A percentile compares a stretch with the other conserved stretches of the same genome.
These are phyloP conservation scores for Daldinia grandis DNA, from an alignment of 495 filamentous ascomycete species.

Conservation along the genomic window DNA sequence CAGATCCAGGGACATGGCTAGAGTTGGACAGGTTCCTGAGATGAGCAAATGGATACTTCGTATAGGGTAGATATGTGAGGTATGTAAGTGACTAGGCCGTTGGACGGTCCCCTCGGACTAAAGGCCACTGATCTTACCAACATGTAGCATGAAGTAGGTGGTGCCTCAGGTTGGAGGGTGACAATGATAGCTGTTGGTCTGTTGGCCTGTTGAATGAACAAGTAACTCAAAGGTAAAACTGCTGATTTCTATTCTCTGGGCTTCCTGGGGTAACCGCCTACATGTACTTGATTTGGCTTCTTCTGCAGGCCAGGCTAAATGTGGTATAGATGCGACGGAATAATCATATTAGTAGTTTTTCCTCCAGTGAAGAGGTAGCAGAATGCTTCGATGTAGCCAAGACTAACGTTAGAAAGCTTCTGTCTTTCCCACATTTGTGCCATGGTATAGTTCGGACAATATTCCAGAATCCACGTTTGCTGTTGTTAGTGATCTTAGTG, in stretches of 20 bases:
- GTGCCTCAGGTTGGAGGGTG: constrained; percentile 26
- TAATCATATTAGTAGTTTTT: constrained; percentile 37
- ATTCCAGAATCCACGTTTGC: constrained; percentile 25
- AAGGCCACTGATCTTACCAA: constrained; percentile 15
- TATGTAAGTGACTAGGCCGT: neutral
- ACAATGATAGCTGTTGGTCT: constrained; percentile 3
- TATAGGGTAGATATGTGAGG: constrained; percentile 9
- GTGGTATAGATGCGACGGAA: constrained; percentile 31
- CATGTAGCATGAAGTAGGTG: constrained; percentile 32
- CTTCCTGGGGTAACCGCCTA: constrained; percentile 24
- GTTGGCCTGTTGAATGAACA: constrained; percentile 13
- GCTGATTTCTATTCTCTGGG: constrained; percentile 21
- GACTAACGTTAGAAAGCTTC: constrained; percentile 26
- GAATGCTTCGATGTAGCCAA: constrained; percentile 22
- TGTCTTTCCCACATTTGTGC: neutral
- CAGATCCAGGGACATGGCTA: constrained; percentile 19
- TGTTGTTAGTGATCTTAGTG: constrained; percentile 15
- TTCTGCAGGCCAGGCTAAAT: constrained; percentile 33
- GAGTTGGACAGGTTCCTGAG: constrained; percentile 35
- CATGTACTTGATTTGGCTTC: constrained; percentile 27
- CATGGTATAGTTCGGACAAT: constrained; percentile 23
- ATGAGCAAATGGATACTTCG: constrained; percentile 6
- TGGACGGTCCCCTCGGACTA: constrained; percentile 17
- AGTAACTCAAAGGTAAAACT: constrained; percentile 16
- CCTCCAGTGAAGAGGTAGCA: constrained; percentile 32